These are phyloP conservation scores for Auricularia sp. DNA, from an alignment of 768 basidiomycete species.

Conservation along the genomic window DNA sequence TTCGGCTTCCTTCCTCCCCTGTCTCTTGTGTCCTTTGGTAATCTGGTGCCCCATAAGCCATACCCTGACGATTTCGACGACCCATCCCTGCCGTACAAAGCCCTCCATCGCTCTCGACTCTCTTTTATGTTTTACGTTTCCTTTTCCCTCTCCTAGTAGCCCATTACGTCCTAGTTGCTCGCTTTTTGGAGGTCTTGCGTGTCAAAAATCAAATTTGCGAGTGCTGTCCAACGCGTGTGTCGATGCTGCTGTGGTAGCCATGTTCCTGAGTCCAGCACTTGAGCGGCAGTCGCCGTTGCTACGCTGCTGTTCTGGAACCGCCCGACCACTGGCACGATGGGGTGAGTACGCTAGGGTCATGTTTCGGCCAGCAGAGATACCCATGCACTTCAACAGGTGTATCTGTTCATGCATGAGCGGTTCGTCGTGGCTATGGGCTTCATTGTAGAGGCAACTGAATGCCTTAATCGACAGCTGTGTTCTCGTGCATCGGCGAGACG, in stretches of 20 bases:
- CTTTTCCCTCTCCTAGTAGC: constrained; percentile 10
- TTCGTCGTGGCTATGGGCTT: too few species aligned
- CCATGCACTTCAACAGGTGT: background rate
- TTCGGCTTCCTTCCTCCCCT: background rate
- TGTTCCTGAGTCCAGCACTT: background rate
- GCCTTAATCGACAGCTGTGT: constrained; percentile 14
- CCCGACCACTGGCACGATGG: constrained; percentile 5
- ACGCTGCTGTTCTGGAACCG: background rate
- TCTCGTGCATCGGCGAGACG: constrained; percentile 34
- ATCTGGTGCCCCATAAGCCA: background rate
- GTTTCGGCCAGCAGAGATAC: constrained; percentile 6
- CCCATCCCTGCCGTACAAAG: constrained; percentile 3
- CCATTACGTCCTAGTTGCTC: background rate
- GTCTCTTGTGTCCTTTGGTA: background rate
- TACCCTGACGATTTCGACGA: constrained; percentile 1
- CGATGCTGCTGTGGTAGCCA: background rate
- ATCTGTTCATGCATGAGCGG: constrained; percentile 12
- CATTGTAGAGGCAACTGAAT: too few species aligned
- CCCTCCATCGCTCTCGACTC: constrained; percentile 1
- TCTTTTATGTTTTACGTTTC: constrained; percentile 1
- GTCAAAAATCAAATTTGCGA: background rate
- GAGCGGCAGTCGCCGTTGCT: background rate
- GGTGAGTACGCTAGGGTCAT: constrained; percentile 11
- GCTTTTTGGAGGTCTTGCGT: background rate
- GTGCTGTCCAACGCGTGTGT: background rate